These are phyloP conservation scores for Aspergillus ochraceoroseus DNA, from an alignment of 2,329 filamentous ascomycete species.

Conservation along the genomic window DNA sequence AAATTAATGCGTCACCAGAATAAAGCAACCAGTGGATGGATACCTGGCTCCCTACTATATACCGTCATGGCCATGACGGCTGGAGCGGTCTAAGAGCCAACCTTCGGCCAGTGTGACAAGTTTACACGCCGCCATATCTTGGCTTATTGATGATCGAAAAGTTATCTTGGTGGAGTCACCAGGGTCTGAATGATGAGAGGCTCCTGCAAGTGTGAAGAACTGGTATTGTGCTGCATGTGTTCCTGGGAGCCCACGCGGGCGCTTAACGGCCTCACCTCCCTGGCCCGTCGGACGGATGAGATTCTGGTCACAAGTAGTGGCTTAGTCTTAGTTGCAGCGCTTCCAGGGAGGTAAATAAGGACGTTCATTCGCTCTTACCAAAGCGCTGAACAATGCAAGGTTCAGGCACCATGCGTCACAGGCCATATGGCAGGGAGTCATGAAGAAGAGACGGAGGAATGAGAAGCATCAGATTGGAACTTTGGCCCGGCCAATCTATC, in stretches of 20 bases:
- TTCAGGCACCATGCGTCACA: constrained; percentile 5
- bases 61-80: background rate
- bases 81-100: background rate
- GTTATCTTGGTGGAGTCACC: constrained; percentile 15
- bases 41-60: too few relatives aligned
- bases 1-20: background rate
- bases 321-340: constrained; percentile 17
- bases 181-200: constrained; percentile 25
- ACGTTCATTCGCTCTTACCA: constrained; percentile 11
- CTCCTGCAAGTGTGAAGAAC: constrained; percentile 21
- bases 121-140: constrained; percentile 11
- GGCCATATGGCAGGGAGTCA: background rate
- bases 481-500: background rate
- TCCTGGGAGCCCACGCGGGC: constrained; percentile 23
- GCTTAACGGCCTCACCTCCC: constrained; percentile 24
- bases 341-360: constrained; percentile 9
- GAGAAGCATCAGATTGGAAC: too few relatives aligned
- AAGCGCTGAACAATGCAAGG: constrained; percentile 12
- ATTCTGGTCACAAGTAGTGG: constrained; percentile 15
- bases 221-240: constrained; percentile 17
- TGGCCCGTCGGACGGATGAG: constrained; percentile 22
- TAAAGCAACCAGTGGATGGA: constrained; percentile 1
- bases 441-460: background rate
- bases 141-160: constrained; percentile 10
- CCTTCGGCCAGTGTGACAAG: constrained; percentile 3